phyloP scores from a whole-genome alignment of 2,329 filamentous ascomycete genomes.

The Trichoderma sp. region DNA sequence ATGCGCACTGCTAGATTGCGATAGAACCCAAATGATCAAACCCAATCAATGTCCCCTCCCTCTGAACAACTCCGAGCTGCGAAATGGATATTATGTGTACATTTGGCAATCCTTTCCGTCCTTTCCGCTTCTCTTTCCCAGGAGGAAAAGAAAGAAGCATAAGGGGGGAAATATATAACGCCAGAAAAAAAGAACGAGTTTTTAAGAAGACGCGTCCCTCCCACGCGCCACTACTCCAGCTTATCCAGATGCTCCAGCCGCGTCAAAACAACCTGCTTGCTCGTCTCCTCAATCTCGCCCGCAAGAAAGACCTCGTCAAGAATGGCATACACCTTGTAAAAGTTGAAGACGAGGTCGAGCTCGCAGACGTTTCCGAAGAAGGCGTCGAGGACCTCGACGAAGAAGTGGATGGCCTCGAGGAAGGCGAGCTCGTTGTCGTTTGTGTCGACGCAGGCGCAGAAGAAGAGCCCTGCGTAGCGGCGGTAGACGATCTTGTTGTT shows the following conservation, averaged over 20 bases:
- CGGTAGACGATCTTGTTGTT: conserved; percentile 97
- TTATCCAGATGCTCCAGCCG: conserved; percentile 95
- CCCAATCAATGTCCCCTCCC: not conserved
- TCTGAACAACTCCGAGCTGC: not conserved
- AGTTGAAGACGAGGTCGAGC: conserved; percentile 84
- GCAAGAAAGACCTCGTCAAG: conserved; percentile 97
- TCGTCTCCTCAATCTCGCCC: conserved; percentile 98
- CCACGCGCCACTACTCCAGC: conserved; percentile 62
- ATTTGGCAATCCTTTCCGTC: not conserved
- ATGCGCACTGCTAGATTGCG: not conserved
- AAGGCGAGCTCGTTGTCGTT: conserved; percentile 98
- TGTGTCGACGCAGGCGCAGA: conserved; percentile 98
- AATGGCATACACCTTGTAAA: conserved; percentile 93
- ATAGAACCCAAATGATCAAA: not conserved
- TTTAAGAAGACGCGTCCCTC: not conserved
- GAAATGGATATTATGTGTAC: not conserved
- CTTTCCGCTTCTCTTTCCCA: no score
- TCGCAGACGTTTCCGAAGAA: conserved; percentile 99
- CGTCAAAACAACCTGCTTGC: conserved; percentile 95
- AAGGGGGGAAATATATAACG: no score
- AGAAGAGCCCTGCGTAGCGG: conserved; percentile 96
- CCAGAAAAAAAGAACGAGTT: not conserved
- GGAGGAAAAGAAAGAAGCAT: not conserved
- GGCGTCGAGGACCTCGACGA: conserved; percentile 96
- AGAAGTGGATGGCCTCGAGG: conserved; percentile 98